Evolutionary conservation across 257 asterid genomes (phyloP).

Genomic region (Solanum gandarillasii): DNA sequence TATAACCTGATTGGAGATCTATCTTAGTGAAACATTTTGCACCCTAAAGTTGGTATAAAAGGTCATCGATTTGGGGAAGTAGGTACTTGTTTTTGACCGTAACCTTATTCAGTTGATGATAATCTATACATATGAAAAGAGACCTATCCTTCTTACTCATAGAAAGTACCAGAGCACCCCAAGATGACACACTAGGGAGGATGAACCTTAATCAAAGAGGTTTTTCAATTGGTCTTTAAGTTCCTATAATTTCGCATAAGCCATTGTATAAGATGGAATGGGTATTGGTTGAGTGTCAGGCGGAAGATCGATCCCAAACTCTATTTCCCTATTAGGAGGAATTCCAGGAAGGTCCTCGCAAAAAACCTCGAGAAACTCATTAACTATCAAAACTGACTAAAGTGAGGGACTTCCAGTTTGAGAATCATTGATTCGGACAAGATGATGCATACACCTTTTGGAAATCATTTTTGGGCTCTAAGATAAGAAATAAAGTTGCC

Average conservation of each 20-base stretch:
- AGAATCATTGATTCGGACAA: too few relatives aligned
- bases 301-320: not conserved
- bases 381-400: not conserved
- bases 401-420: not conserved
- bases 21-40: not conserved
- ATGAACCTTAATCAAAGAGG: not conserved
- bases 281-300: not conserved
- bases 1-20: not conserved
- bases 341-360: rapidly evolving
- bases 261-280: not conserved
- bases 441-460: too few relatives aligned
- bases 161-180: not conserved
- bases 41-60: not conserved
- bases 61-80: not conserved
- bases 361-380: not conserved
- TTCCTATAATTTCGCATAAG: too few relatives aligned
- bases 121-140: not conserved
- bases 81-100: not conserved
- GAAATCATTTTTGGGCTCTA: too few relatives aligned
- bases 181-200: not conserved
- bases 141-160: not conserved
- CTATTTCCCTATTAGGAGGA: not conserved
- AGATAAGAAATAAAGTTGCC: too few relatives aligned
- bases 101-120: not conserved
- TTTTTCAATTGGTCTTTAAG: not conserved